A percentile compares a stretch with the other conserved stretches of the same genome.
phyloP scores from a whole-genome alignment of 2,329 filamentous ascomycete species.

The Fusarium avenaceum region DNA sequence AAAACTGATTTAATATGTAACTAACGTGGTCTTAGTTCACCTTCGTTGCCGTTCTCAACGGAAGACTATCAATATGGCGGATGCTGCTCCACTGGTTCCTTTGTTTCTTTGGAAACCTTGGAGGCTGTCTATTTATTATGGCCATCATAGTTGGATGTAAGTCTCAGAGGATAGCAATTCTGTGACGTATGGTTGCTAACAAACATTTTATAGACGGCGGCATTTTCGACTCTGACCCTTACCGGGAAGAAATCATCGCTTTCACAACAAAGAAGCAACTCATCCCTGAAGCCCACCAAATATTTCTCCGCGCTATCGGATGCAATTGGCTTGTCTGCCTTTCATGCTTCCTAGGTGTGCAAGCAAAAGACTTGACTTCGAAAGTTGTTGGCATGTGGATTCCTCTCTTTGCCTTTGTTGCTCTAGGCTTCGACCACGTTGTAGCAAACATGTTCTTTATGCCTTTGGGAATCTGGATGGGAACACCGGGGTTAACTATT shows the following conservation, averaged over 20 bases:
- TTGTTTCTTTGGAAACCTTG: slow-evolving; percentile 64
- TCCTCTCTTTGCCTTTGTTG: slow-evolving; percentile 68
- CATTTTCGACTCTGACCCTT: slow-evolving; percentile 59
- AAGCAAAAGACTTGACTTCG: slow-evolving; percentile 63
- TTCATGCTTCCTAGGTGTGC: slow-evolving; percentile 62
- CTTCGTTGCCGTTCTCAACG: slow-evolving; percentile 38
- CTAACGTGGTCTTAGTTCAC: slow-evolving; percentile 34
- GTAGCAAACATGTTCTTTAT: slow-evolving; percentile 70
- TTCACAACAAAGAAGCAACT: slow-evolving; percentile 65
- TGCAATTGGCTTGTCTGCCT: slow-evolving; percentile 71
- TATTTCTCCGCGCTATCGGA: slow-evolving; percentile 68
- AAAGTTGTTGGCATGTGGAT: slow-evolving; percentile 70
- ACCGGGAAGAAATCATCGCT: slow-evolving; percentile 59
- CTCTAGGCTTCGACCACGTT: slow-evolving; percentile 67
- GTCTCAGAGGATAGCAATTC: neutral
- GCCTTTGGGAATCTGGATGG: slow-evolving; percentile 65
- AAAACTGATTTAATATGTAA: fast-evolving
- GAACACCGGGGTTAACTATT: slow-evolving; percentile 59
- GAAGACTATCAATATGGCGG: slow-evolving; percentile 38
- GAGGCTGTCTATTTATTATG: slow-evolving; percentile 62
- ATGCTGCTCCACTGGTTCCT: slow-evolving; percentile 57
- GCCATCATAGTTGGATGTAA: slow-evolving; percentile 59
- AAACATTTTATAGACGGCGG: slow-evolving; percentile 53
- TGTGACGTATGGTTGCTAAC: neutral
- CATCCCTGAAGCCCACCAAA: slow-evolving; percentile 62